phyloP scores from a whole-genome alignment of 345 rosid species.

The Brassica incana region DNA sequence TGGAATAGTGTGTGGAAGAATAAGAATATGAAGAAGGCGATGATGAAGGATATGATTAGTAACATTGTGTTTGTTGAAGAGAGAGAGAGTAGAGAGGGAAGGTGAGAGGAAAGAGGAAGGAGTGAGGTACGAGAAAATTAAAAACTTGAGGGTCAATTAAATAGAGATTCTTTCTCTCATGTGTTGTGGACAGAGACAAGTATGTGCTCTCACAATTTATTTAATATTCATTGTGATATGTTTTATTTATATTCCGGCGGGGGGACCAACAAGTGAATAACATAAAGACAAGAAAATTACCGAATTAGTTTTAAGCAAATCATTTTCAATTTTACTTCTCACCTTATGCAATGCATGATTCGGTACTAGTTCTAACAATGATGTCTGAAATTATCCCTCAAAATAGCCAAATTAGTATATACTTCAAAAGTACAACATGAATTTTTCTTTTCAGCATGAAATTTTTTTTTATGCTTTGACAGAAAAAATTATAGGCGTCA shows the following conservation, averaged over 20 bases:
- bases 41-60: constrained; percentile 9
- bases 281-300: neutral
- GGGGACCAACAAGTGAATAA: neutral
- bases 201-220: constrained; percentile 10
- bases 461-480: neutral
- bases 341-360: neutral
- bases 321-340: neutral
- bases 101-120: constrained; percentile 20
- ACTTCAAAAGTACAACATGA: neutral
- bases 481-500: neutral
- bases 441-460: neutral
- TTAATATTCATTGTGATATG: neutral
- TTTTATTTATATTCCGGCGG: neutral
- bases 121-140: constrained; percentile 18
- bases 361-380: neutral
- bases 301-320: neutral
- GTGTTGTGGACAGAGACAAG: constrained; percentile 28
- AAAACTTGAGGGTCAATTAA: constrained; percentile 16
- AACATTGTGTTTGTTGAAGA: constrained; percentile 9
- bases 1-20: constrained; percentile 26
- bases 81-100: constrained; percentile 8
- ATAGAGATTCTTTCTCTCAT: constrained; percentile 20
- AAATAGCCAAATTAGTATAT: neutral
- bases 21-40: constrained; percentile 20
- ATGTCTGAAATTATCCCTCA: neutral